Evolutionary conservation across 768 basidiomycete species (phyloP).

Genomic region (Mycena leptocephala): DNA sequence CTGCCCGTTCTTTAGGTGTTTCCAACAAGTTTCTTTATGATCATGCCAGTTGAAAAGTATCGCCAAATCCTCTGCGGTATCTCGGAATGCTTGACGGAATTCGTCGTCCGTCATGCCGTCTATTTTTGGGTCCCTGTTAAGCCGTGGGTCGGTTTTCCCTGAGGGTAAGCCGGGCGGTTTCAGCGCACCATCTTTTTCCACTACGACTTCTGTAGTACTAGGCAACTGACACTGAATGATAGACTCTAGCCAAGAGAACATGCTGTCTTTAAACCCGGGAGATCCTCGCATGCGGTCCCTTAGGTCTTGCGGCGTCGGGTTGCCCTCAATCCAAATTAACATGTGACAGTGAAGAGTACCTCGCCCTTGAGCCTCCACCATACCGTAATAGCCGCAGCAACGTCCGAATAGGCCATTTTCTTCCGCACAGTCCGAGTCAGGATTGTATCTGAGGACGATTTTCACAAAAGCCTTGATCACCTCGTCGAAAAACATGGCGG

Average conservation of each 20-base stretch:
- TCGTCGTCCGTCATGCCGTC: not conserved
- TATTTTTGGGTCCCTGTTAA: not conserved
- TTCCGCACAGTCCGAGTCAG: not conserved
- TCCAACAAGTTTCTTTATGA: slow-evolving; percentile 26
- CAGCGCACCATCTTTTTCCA: not conserved
- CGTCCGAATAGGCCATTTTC: slow-evolving; percentile 1
- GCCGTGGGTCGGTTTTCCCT: not conserved
- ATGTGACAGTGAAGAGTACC: slow-evolving; percentile 7
- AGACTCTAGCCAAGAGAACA: not conserved
- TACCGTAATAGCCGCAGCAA: not conserved
- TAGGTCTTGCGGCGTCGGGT: not conserved
- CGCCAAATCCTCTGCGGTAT: slow-evolving; percentile 21
- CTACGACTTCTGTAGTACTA: not conserved
- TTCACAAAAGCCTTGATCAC: not conserved
- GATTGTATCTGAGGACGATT: not conserved
- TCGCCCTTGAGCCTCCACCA: slow-evolving; percentile 1
- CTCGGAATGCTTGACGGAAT: not conserved
- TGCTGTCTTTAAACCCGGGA: not conserved
- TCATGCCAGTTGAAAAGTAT: slow-evolving; percentile 29
- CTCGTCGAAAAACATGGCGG: not conserved
- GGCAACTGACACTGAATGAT: slow-evolving; percentile 1
- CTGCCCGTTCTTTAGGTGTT: slow-evolving; percentile 21
- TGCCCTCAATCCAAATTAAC: slow-evolving; percentile 3
- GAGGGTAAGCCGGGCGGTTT: not conserved
- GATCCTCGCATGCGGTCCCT: not conserved